phyloP scores from a whole-genome alignment of 352 stramenopile species.

The Phytophthora macrochlamydospora region DNA sequence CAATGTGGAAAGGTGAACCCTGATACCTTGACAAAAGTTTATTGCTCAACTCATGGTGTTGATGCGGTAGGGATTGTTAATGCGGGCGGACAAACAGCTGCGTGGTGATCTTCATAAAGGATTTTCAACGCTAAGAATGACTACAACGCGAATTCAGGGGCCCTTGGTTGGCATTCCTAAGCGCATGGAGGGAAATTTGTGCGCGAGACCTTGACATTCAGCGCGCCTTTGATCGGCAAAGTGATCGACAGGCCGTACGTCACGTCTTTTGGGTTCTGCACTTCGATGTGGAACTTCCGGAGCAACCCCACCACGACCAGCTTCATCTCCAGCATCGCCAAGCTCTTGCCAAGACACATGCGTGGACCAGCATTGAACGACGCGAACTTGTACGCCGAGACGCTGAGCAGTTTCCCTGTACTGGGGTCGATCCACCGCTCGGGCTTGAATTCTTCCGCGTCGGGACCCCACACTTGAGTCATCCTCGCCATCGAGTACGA shows the following conservation, averaged over 20 bases:
- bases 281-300: constrained; percentile 47
- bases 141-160: too few species aligned
- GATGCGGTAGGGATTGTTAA: too few species aligned
- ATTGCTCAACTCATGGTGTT: constrained; percentile 9
- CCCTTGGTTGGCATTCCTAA: not conserved
- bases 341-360: constrained; percentile 60
- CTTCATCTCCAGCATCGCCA: constrained; percentile 81
- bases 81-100: too few species aligned
- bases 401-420: constrained; percentile 17
- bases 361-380: constrained; percentile 64
- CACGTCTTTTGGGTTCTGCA: constrained; percentile 25
- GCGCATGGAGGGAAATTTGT: not conserved
- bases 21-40: not conserved
- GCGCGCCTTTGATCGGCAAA: constrained; percentile 29
- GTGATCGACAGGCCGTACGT: constrained; percentile 51
- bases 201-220: constrained; percentile 28
- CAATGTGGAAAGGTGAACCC: too few species aligned
- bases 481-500: constrained; percentile 51
- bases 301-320: constrained; percentile 51
- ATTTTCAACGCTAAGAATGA: too few species aligned
- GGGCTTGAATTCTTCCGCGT: constrained; percentile 49
- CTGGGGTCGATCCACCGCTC: constrained; percentile 50
- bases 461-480: constrained; percentile 44
- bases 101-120: too few species aligned
- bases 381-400: constrained; percentile 61